phyloP scores from a whole-genome alignment of 257 asterid genomes.

The Solanum tarapatanum region DNA sequence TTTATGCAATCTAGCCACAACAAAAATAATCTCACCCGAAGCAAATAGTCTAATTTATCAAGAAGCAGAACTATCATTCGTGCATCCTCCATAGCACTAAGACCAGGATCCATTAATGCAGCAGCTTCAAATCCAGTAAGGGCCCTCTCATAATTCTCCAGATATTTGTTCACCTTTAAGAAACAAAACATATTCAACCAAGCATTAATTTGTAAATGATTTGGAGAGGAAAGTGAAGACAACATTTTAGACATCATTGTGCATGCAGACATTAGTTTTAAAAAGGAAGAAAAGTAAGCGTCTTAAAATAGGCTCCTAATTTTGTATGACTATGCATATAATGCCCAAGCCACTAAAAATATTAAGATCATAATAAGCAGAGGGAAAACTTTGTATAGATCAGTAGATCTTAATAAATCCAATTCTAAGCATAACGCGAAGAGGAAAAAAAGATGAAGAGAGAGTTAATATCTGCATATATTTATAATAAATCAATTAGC shows the following conservation, averaged over 20 bases:
- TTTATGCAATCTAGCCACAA: background rate
- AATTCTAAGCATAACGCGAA: background rate
- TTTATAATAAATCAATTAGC: background rate
- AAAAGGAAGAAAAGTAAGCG: background rate
- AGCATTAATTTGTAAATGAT: background rate
- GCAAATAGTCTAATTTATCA: conserved; percentile 54
- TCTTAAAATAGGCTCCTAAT: background rate
- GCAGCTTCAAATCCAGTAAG: conserved; percentile 99
- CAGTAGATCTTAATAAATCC: background rate
- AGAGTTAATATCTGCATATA: background rate
- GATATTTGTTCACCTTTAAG: conserved; percentile 72
- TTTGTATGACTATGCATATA: background rate
- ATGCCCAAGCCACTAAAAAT: background rate
- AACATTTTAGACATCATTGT: background rate
- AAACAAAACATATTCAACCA: background rate
- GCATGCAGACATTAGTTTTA: background rate
- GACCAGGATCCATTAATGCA: conserved; percentile 81
- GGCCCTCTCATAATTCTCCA: conserved; percentile 94
- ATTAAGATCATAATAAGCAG: background rate
- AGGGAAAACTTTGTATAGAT: background rate
- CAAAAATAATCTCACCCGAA: conserved; percentile 42
- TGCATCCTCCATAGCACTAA: conserved; percentile 65
- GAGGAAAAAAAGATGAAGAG: background rate
- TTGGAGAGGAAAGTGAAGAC: background rate
- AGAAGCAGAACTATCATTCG: conserved; percentile 56